phyloP scores from a whole-genome alignment of 768 basidiomycete species.

The Rossbeevera mucosa region DNA sequence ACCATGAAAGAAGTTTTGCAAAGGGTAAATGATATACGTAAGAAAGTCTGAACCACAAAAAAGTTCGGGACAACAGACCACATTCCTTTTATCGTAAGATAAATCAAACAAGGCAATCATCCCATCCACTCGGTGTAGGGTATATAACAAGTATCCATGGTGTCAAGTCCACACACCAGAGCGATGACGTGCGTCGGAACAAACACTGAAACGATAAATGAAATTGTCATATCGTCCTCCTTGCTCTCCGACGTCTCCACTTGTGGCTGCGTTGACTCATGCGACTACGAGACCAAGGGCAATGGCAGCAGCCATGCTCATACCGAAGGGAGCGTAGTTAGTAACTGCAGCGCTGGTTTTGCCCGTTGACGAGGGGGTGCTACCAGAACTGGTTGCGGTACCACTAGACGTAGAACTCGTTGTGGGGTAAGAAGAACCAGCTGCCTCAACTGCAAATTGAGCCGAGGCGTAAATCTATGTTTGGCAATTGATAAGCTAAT shows the following conservation, averaged over 20 bases:
- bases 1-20: not conserved
- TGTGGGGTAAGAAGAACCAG: constrained; percentile 49
- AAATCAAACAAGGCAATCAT: not conserved
- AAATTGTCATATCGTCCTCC: not conserved
- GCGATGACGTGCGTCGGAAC: not conserved
- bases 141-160: constrained; percentile 12
- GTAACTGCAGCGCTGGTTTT: constrained; percentile 10
- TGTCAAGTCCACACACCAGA: not conserved
- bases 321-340: constrained; percentile 25
- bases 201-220: not conserved
- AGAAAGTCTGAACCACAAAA: not conserved
- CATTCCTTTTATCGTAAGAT: not conserved
- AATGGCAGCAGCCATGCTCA: constrained; percentile 29
- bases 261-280: constrained; percentile 7
- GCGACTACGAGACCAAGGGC: constrained; percentile 26
- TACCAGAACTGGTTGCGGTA: constrained; percentile 20
- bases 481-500: not conserved
- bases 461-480: constrained; percentile 55
- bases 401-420: constrained; percentile 26
- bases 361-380: constrained; percentile 13
- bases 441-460: constrained; percentile 57
- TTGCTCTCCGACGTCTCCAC: not conserved
- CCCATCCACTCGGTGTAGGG: constrained; percentile 9
- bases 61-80: not conserved
- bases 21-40: not conserved